phyloP scores from a whole-genome alignment of 768 basidiomycete species.

The Phaeotremella skinneri region DNA sequence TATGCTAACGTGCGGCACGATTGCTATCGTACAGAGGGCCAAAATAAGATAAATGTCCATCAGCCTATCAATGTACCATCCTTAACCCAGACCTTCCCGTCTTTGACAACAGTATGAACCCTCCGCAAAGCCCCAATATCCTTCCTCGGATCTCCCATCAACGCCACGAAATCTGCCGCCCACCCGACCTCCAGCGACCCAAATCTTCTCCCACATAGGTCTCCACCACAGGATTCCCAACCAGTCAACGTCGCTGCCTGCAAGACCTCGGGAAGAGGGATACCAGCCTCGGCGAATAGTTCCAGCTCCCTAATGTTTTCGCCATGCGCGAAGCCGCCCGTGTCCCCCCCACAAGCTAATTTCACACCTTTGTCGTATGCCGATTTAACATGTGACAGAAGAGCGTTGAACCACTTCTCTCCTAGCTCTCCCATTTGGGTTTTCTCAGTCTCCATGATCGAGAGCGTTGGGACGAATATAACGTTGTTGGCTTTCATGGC shows the following conservation, averaged over 20 bases:
- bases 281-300: constrained; percentile 22
- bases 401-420: background rate
- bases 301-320: constrained; percentile 24
- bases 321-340: constrained; percentile 24
- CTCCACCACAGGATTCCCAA: constrained; percentile 31
- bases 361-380: constrained; percentile 22
- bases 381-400: constrained; percentile 7
- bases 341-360: constrained; percentile 28
- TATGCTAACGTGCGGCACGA: too few relatives aligned
- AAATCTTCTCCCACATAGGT: constrained; percentile 22
- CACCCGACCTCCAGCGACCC: constrained; percentile 28
- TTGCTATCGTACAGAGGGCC: too few relatives aligned
- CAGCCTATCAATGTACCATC: constrained; percentile 11
- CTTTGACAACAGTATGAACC: constrained; percentile 25
- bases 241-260: constrained; percentile 18
- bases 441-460: constrained; percentile 16
- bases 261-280: constrained; percentile 21
- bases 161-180: constrained; percentile 23
- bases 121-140: constrained; percentile 15
- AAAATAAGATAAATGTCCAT: too few relatives aligned
- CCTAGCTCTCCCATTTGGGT: background rate
- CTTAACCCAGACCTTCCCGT: constrained; percentile 23
- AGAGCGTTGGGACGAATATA: constrained; percentile 25
- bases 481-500: constrained; percentile 25
- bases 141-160: constrained; percentile 21